Evolutionary conservation across 768 basidiomycete species (phyloP).

Genomic region (Leccinum obscurum): DNA sequence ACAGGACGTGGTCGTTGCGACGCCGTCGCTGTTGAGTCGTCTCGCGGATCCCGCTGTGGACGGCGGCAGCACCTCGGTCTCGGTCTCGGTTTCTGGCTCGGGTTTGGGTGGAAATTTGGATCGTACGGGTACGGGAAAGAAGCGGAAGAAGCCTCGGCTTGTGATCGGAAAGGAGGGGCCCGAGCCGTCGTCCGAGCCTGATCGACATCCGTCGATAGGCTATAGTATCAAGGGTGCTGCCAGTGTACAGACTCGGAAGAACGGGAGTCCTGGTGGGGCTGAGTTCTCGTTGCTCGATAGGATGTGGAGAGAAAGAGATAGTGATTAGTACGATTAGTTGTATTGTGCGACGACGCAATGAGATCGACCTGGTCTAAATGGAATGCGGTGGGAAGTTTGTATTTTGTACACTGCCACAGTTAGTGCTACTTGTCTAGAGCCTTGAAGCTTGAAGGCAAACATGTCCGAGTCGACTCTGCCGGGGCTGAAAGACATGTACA

Average conservation of each 20-base stretch:
- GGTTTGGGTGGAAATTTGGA: conserved; percentile 18
- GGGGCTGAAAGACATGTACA: too few species aligned
- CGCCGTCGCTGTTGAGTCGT: conserved; percentile 48
- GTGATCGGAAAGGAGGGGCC: neutral
- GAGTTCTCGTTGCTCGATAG: conserved; percentile 38
- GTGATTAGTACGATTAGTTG: conserved; percentile 23
- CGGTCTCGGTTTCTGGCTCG: neutral
- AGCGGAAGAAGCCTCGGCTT: conserved; percentile 15
- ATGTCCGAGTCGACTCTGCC: neutral
- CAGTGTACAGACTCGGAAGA: conserved; percentile 23
- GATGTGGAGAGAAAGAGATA: conserved; percentile 32
- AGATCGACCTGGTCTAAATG: neutral
- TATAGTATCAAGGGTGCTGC: conserved; percentile 60
- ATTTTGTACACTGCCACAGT: conserved; percentile 6
- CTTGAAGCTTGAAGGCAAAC: neutral
- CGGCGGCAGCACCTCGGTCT: neutral
- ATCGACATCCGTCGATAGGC: conserved; percentile 41
- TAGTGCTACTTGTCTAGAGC: neutral
- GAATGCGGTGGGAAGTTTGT: neutral
- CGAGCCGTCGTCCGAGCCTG: conserved; percentile 29
- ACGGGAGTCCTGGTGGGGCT: conserved; percentile 11
- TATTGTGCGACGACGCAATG: conserved; percentile 16
- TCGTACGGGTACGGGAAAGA: conserved; percentile 18
- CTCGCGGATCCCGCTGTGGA: conserved; percentile 30
- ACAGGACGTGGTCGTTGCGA: conserved; percentile 21